phyloP scores from a whole-genome alignment of 148 eudicot genomes.

The Rheum nobile region DNA sequence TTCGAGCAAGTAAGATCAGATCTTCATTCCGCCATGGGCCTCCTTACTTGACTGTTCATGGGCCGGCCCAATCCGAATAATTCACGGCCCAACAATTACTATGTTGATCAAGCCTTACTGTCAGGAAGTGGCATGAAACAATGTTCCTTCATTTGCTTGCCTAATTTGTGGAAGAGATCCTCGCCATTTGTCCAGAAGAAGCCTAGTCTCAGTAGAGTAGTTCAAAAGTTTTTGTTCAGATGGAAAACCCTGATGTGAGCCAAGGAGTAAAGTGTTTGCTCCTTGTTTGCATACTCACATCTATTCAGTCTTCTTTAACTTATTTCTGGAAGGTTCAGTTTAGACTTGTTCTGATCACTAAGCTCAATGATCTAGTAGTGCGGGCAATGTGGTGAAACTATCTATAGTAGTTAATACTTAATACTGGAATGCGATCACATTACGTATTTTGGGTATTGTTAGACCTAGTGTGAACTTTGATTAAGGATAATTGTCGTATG shows the following conservation, averaged over 20 bases:
- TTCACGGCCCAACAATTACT: too few relatives aligned
- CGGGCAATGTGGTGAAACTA: background rate
- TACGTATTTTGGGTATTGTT: background rate
- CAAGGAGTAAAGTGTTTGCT: slow-evolving; percentile 53
- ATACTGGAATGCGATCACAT: background rate
- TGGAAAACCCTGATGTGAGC: slow-evolving; percentile 78
- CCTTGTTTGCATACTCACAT: background rate
- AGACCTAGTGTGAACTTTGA: background rate
- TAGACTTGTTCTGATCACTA: background rate
- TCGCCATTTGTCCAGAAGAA: slow-evolving; percentile 25
- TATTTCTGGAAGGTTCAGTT: background rate
- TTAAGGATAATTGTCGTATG: background rate
- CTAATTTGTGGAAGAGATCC: slow-evolving; percentile 33
- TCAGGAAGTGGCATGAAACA: slow-evolving; percentile 59
- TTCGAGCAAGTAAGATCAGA: too few relatives aligned
- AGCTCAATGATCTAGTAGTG: background rate
- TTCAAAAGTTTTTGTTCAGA: slow-evolving; percentile 57
- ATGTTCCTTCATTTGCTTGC: slow-evolving; percentile 46
- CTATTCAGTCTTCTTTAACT: background rate
- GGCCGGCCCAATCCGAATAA: too few relatives aligned
- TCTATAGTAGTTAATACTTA: background rate
- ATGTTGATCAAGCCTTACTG: slow-evolving; percentile 54
- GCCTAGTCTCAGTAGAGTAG: slow-evolving; percentile 48
- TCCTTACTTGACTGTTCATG: too few relatives aligned
- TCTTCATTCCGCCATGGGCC: too few relatives aligned